These are phyloP conservation scores for Claviceps quebecensis DNA, from an alignment of 2,329 filamentous ascomycete species.

Conservation along the genomic window DNA sequence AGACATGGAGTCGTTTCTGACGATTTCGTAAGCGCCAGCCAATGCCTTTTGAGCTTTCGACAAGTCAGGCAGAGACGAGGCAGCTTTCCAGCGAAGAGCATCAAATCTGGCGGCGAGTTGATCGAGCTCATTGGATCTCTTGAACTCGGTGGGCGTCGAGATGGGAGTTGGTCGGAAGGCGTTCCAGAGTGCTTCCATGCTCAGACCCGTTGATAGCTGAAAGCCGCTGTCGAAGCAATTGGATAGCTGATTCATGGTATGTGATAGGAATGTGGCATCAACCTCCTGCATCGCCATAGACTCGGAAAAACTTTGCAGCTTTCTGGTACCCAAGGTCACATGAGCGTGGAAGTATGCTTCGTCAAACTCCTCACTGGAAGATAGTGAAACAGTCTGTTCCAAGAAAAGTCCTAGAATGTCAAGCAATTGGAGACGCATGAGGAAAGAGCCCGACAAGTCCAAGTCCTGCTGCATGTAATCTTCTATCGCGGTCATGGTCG, in stretches of 20 bases:
- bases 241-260: slow-evolving; percentile 29
- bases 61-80: slow-evolving; percentile 36
- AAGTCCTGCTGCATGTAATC: slow-evolving; percentile 26
- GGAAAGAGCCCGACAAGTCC: slow-evolving; percentile 7
- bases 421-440: slow-evolving; percentile 14
- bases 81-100: slow-evolving; percentile 42
- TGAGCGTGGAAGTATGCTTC: slow-evolving; percentile 53
- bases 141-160: slow-evolving; percentile 28
- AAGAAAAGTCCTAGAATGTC: slow-evolving; percentile 36
- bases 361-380: slow-evolving; percentile 35
- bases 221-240: slow-evolving; percentile 55
- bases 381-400: slow-evolving; percentile 36
- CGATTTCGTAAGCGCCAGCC: slow-evolving; percentile 39
- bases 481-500: slow-evolving; percentile 26
- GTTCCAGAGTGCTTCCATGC: slow-evolving; percentile 71
- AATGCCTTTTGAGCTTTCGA: slow-evolving; percentile 40
- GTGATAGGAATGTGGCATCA: slow-evolving; percentile 23
- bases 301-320: slow-evolving; percentile 23
- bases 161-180: slow-evolving; percentile 51
- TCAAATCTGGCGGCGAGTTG: slow-evolving; percentile 47
- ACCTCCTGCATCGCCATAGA: slow-evolving; percentile 10
- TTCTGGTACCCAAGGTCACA: slow-evolving; percentile 34
- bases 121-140: slow-evolving; percentile 37
- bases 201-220: slow-evolving; percentile 58
- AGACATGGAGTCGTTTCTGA: slow-evolving; percentile 28